Percentiles rank a stretch among this genome's conserved stretches.
These are phyloP conservation scores for Marasmius sp. DNA, from an alignment of 1,284 basidiomycete genomes.

Conservation along the genomic window DNA sequence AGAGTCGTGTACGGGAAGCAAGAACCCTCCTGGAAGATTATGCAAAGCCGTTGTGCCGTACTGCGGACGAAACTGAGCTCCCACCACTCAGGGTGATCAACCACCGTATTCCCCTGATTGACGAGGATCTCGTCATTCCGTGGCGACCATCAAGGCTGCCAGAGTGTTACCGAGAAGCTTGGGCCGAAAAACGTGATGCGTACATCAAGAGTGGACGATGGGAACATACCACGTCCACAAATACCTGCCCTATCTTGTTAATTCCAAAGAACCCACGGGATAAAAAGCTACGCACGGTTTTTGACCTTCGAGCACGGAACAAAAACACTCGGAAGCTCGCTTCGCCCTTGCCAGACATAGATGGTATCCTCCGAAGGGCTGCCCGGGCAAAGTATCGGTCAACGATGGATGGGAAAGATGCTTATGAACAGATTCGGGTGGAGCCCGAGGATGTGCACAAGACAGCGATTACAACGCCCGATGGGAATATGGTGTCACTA, in stretches of 20 bases:
- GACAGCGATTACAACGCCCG: conserved; percentile 21
- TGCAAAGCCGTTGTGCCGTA: conserved; percentile 23
- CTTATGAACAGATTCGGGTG: conserved; percentile 30
- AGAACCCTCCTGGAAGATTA: conserved; percentile 16
- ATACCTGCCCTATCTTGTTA: conserved; percentile 34
- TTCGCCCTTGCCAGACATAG: conserved; percentile 11
- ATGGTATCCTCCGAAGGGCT: conserved; percentile 26
- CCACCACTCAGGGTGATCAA: conserved; percentile 31
- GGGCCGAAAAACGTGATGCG: conserved; percentile 18
- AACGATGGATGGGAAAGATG: conserved; percentile 26
- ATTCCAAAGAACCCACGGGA: conserved; percentile 25
- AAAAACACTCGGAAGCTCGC: conserved; percentile 21
- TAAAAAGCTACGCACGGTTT: conserved; percentile 20
- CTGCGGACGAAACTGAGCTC: conserved; percentile 23
- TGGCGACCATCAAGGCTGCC: conserved; percentile 28
- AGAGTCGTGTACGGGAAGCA: conserved; percentile 3
- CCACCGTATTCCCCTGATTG: conserved; percentile 32
- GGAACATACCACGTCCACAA: conserved; percentile 23
- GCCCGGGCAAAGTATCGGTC: conserved; percentile 27
- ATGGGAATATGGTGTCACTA: conserved; percentile 23
- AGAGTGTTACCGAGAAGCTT: conserved; percentile 25
- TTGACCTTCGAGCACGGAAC: conserved; percentile 23
- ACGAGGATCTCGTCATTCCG: conserved; percentile 24
- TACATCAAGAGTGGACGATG: conserved; percentile 29
- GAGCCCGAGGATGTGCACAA: conserved; percentile 23